These are phyloP conservation scores for Geosiphon pyriformis DNA, from an alignment of 192 early-diverging fungal genomes.

Conservation along the genomic window DNA sequence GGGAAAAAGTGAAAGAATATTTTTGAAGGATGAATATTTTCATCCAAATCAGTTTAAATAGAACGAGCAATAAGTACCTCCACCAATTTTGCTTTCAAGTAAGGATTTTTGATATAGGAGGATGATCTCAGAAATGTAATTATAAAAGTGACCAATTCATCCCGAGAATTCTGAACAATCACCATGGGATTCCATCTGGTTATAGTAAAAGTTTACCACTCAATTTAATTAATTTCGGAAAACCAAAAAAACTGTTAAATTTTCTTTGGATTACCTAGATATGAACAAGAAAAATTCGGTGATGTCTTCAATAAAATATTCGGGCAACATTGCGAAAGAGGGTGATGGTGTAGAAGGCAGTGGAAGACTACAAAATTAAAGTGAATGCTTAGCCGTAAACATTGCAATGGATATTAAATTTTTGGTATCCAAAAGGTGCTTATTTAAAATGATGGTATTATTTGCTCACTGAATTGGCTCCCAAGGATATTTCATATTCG, in stretches of 20 bases:
- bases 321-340: constrained; percentile 75
- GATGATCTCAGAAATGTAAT: constrained; percentile 78
- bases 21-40: background rate
- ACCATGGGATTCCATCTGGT: constrained; percentile 39
- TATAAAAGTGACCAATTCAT: constrained; percentile 58
- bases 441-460: too few relatives aligned
- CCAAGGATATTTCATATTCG: constrained; percentile 41
- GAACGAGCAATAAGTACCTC: constrained; percentile 54
- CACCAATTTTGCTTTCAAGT: constrained; percentile 89
- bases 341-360: constrained; percentile 51
- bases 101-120: constrained; percentile 85
- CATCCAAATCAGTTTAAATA: constrained; percentile 2
- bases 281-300: constrained; percentile 74
- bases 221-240: too few relatives aligned
- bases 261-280: constrained; percentile 47
- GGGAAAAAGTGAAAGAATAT: too few relatives aligned
- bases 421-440: too few relatives aligned
- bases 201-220: constrained; percentile 15
- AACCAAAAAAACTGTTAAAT: too few relatives aligned
- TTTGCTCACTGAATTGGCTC: constrained; percentile 18
- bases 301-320: constrained; percentile 90
- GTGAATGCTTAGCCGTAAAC: background rate
- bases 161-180: constrained; percentile 32
- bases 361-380: constrained; percentile 35
- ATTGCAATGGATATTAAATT: background rate